These are phyloP conservation scores for Cladosporium halotolerans DNA, from an alignment of 2,329 filamentous ascomycete species.

Conservation along the genomic window DNA sequence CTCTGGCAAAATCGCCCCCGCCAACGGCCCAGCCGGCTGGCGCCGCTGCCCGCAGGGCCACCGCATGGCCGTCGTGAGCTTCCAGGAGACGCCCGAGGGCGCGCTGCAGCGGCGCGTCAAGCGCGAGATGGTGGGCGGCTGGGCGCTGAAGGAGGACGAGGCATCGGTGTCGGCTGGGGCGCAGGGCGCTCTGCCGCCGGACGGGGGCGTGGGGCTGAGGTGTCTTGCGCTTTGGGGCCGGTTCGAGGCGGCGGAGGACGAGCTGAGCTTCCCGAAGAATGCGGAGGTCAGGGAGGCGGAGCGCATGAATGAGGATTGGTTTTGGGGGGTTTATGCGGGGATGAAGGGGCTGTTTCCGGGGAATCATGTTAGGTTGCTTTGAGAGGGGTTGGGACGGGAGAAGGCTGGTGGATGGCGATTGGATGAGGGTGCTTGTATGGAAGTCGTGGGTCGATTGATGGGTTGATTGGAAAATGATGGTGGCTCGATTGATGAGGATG, in stretches of 20 bases:
- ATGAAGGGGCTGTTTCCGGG: constrained; percentile 72
- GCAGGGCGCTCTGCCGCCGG: constrained; percentile 44
- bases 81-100: constrained; percentile 57
- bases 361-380: constrained; percentile 55
- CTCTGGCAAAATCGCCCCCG: constrained; percentile 58
- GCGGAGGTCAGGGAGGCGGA: constrained; percentile 79
- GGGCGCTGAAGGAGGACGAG: constrained; percentile 51
- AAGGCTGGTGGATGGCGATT: not conserved
- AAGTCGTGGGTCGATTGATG: not conserved
- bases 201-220: constrained; percentile 63
- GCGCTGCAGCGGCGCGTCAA: constrained; percentile 64
- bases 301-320: constrained; percentile 89
- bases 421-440: not conserved
- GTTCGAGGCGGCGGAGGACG: constrained; percentile 65
- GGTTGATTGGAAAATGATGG: not conserved
- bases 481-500: no score
- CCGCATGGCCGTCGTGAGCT: constrained; percentile 75
- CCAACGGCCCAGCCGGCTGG: constrained; percentile 79
- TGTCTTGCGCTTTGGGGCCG: constrained; percentile 69
- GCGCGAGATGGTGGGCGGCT: constrained; percentile 71
- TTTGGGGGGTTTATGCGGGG: constrained; percentile 78
- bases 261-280: constrained; percentile 75
- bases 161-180: not conserved
- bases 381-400: not conserved
- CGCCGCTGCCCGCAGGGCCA: constrained; percentile 73